These are phyloP conservation scores for Medakamo hakoo DNA, from an alignment of 139 green algal genomes.

Conservation along the genomic window DNA sequence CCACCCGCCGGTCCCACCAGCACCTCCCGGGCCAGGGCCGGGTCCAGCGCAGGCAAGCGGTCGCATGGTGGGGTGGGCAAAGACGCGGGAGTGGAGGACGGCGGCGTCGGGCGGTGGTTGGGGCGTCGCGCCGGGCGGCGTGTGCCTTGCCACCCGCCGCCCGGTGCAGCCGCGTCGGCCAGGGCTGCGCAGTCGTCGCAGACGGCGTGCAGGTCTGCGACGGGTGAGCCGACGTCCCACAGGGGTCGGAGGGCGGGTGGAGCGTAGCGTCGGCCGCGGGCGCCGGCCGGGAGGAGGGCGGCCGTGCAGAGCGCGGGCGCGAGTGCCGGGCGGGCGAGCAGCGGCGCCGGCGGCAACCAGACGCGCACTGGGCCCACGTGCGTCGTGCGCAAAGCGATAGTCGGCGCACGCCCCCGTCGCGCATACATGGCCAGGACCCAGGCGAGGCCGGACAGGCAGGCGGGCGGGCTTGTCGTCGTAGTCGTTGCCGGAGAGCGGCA, in stretches of 20 bases:
- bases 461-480: background rate
- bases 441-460: conserved; percentile 36
- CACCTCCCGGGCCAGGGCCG: background rate
- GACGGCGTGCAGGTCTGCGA: conserved; percentile 38
- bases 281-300: conserved; percentile 31
- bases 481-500: background rate
- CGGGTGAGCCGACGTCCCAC: conserved; percentile 13
- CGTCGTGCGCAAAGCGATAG: conserved; percentile 42
- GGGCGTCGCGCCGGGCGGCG: no score
- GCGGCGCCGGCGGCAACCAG: background rate
- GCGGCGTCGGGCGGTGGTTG: no score
- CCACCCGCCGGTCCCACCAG: background rate
- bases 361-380: conserved; percentile 4
- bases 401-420: conserved; percentile 28
- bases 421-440: conserved; percentile 75
- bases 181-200: conserved; percentile 25
- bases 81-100: background rate
- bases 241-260: conserved; percentile 31
- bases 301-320: conserved; percentile 32
- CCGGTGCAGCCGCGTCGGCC: background rate
- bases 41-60: background rate
- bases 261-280: conserved; percentile 7
- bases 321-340: conserved; percentile 13
- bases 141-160: no score
- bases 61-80: background rate